Evolutionary conservation across 768 basidiomycete species (phyloP), one percentile per base, ranked within the genome.

Genomic region (Glaciozyma martinii): DNA sequence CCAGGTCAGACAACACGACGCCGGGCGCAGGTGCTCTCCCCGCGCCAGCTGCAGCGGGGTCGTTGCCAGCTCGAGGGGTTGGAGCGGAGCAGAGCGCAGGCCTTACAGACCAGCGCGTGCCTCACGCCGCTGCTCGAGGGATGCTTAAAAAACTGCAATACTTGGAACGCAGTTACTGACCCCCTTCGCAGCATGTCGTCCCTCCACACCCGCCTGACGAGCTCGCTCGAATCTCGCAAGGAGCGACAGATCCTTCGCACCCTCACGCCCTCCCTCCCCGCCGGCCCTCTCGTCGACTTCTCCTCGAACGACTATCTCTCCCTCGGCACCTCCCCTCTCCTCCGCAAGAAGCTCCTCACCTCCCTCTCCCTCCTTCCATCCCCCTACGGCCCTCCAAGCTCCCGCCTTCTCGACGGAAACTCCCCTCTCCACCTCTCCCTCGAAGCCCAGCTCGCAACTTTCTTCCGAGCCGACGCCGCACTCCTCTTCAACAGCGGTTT

Each of bases 401-500:
- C 90, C 8, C 80, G 93, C 8, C 80, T 98, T 0, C 82, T 95
- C 32, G 86, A 90, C 60, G 86, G 89, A 71, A 84, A 84, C 12
- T 81, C 81, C 12, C 66, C 73, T 1, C 79, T 84, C 0, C 92
- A 95, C 76, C 78, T 77, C 25, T 78, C 80, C 13, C 81, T 98
- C 49, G 93, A 98, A 74, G 76, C 76, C 7, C 55, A 58, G 9
- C 70, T 72, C 58, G 43, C 59, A 3, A 0, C 32, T 18, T 71
- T 72, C 64, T 67, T 69, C 63, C 2, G 3, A 42, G 66, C 44
- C 27, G 29, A 81, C 19, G 29, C 84, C 0, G 88, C 88, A 0
- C 79, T 95, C 13, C 80, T 95, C 7, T 93, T 92, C 82, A 92
- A 90, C 76, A 91, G 89, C 0, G 92, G 92, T 0, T 93, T 86